Conservation (phyloP, 169 alveolate genomes). For the Eimeria acervulina region DNA sequence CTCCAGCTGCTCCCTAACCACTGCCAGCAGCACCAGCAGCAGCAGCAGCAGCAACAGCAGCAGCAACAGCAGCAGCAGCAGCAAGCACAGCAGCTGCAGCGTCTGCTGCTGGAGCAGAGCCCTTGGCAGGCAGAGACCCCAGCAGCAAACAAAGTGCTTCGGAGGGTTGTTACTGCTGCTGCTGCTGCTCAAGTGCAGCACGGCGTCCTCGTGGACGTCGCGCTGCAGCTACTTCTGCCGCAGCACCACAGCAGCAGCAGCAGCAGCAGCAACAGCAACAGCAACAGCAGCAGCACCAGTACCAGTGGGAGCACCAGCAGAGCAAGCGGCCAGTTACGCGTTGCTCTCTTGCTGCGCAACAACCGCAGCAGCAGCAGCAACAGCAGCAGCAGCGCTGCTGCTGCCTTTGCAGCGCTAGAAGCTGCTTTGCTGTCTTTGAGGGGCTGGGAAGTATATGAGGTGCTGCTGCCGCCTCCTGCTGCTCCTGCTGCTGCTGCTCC, state of each 20-base stretch:
- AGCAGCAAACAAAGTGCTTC: background rate
- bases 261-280: constrained; percentile 12
- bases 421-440: background rate
- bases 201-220: background rate
- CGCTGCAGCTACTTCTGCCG: constrained; percentile 1
- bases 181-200: no score
- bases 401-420: background rate
- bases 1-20: background rate
- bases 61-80: background rate
- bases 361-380: background rate
- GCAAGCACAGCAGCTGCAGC: no score
- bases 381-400: constrained; percentile 19
- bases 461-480: background rate
- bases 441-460: constrained; percentile 32
- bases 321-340: background rate
- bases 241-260: background rate
- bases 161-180: background rate
- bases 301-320: background rate
- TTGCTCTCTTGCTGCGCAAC: background rate
- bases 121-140: constrained; percentile 13
- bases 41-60: constrained; percentile 8
- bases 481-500: background rate
- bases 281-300: background rate
- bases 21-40: background rate
- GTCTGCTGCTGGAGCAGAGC: no score